Conservation (phyloP, 139 green algal genomes). For the Picochlorum sp. region DNA sequence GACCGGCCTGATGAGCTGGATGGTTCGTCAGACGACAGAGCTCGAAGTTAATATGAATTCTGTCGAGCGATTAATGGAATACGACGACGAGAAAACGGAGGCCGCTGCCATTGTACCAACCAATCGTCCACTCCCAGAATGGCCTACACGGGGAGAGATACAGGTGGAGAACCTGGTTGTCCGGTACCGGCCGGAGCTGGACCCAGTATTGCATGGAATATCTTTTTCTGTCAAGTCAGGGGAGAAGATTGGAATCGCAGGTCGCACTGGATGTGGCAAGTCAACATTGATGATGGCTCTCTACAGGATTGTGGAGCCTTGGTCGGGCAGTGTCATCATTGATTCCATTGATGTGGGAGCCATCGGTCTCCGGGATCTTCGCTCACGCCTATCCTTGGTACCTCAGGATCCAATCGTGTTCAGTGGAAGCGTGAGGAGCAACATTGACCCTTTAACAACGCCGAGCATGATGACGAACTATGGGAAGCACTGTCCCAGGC, state of each 20-base stretch:
- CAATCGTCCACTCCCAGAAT: slow-evolving; percentile 29
- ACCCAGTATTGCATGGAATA: slow-evolving; percentile 75
- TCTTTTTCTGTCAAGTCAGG: slow-evolving; percentile 42
- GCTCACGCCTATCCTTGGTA: slow-evolving; percentile 52
- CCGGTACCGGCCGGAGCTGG: slow-evolving; percentile 74
- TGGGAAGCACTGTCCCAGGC: slow-evolving; percentile 36
- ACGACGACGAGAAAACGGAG: slow-evolving; percentile 39
- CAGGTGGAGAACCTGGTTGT: slow-evolving; percentile 56
- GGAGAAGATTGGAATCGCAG: slow-evolving; percentile 36
- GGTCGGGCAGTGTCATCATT: slow-evolving; percentile 67
- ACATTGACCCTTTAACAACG: slow-evolving; percentile 81
- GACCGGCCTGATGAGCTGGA: slow-evolving; percentile 78
- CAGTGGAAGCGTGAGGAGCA: slow-evolving; percentile 74
- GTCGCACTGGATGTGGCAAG: slow-evolving; percentile 53
- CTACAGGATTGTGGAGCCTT: slow-evolving; percentile 60
- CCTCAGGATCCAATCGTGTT: slow-evolving; percentile 92
- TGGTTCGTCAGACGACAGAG: slow-evolving; percentile 53
- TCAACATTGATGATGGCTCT: slow-evolving; percentile 53
- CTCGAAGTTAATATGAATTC: slow-evolving; percentile 73
- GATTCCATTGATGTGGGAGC: slow-evolving; percentile 73
- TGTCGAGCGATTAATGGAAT: slow-evolving; percentile 85
- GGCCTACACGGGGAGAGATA: slow-evolving; percentile 37
- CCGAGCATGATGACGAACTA: slow-evolving; percentile 25
- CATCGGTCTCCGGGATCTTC: slow-evolving; percentile 62
- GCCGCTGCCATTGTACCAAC: slow-evolving; percentile 17